Evolutionary conservation across 352 stramenopile genomes (phyloP), one percentile per base, ranked within the genome.

Genomic region (Pilasporangium apinafurcum): DNA sequence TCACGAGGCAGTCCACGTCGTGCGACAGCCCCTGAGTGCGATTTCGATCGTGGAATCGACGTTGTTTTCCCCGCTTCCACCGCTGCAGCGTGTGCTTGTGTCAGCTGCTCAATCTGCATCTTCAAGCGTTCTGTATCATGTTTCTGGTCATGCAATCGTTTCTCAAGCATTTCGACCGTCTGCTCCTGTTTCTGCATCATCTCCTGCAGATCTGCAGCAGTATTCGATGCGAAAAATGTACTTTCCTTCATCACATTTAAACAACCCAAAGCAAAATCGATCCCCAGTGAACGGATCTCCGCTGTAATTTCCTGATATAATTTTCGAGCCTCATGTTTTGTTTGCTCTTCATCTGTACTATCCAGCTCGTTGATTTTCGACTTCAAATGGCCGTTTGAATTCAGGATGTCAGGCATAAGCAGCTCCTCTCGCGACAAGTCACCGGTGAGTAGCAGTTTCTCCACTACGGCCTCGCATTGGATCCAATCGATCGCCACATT

Each of bases 181-280:
- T 57, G 33, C 13, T 58, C 69, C 46, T 90, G 78, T 29, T 68
- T 77, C 8, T 28, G 48, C 53, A 84, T 64, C 21, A 71, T 59
- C 5, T 88, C 72, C 18, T 88, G 72, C 4, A 84, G 46, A 37
- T 88, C 75, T 6, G 61, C 57, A 0, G 71, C 63, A 4, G 78
- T 69, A 30, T 72, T 83, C 2, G 68, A 84, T 0, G 73, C 71
- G 37, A 81, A 83, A 22, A 86, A 62, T 3, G 77, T 70, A n/a
- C 62, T 86, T 39, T 86, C 71, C n/a, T 83, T 83, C 48, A 86
- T 47, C 13, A 82, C 56, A 7, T 49, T 38, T 0, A 90, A 50
- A 40, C 78, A 88, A 1, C 57, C 71, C 12, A 90, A 30, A 3
- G 75, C 78, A 31, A 54, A 68, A 6, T 53, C 59, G 24, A 87